Conservation (phyloP, 192 early-diverging fungal genomes). For the Backusella tarrabulga region DNA sequence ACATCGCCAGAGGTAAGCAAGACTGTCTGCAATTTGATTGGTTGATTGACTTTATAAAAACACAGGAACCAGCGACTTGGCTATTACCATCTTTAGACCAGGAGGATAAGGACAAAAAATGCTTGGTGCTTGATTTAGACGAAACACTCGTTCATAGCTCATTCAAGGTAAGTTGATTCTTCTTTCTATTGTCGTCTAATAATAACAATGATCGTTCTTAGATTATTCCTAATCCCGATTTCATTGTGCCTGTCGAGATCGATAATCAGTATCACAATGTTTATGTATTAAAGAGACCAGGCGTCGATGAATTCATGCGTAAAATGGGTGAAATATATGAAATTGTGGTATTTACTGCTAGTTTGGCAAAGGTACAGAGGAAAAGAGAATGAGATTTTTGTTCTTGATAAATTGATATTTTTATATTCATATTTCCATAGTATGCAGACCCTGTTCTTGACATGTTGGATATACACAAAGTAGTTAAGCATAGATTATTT, state of each 20-base stretch:
- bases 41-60: not conserved
- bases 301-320: conserved; percentile 91
- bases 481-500: conserved; percentile 92
- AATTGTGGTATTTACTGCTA: conserved; percentile 94
- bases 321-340: conserved; percentile 87
- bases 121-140: conserved; percentile 96
- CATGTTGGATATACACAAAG: conserved; percentile 79
- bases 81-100: conserved; percentile 66
- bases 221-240: conserved; percentile 74
- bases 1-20: conserved; percentile 3
- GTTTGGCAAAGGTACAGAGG: conserved; percentile 72
- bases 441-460: conserved; percentile 99
- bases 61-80: conserved; percentile 2
- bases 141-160: conserved; percentile 97
- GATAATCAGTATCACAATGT: conserved; percentile 90
- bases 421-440: conserved; percentile 35
- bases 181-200: not conserved
- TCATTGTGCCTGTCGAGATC: conserved; percentile 90
- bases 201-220: conserved; percentile 14
- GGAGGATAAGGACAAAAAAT: conserved; percentile 74
- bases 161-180: conserved; percentile 63
- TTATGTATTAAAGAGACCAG: conserved; percentile 94
- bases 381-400: not conserved
- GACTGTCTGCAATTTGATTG: not conserved
- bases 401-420: not conserved